A percentile compares a stretch with the other conserved stretches of the same genome.
These are phyloP conservation scores for Priceomyces carsonii DNA, from an alignment of 805 yeast genomes.

Conservation along the genomic window DNA sequence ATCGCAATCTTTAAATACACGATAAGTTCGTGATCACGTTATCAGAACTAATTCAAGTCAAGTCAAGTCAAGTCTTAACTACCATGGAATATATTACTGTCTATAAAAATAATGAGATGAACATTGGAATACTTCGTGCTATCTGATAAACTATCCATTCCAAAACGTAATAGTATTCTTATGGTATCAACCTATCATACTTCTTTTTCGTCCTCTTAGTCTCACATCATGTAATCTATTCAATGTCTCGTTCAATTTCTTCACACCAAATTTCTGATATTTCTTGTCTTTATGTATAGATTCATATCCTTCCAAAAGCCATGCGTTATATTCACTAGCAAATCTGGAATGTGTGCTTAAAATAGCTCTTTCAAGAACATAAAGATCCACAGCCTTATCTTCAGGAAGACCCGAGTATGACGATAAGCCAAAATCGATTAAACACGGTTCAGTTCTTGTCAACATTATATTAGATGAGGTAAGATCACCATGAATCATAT, in stretches of 20 bases:
- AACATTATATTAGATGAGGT: slow-evolving; percentile 86
- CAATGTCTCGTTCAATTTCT: slow-evolving; percentile 52
- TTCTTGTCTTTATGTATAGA: slow-evolving; percentile 32
- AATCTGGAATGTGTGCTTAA: slow-evolving; percentile 84
- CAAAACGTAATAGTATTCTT: not conserved
- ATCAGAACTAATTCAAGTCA: too few relatives aligned
- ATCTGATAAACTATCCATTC: too few relatives aligned
- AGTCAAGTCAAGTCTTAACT: too few relatives aligned
- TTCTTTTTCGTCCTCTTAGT: slow-evolving; percentile 90
- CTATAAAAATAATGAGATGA: too few relatives aligned
- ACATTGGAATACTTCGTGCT: too few relatives aligned
- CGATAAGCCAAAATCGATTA: slow-evolving; percentile 92
- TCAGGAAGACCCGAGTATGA: slow-evolving; percentile 74
- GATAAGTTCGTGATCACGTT: too few relatives aligned
- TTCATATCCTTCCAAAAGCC: slow-evolving; percentile 74
- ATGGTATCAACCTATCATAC: slow-evolving; percentile 72
- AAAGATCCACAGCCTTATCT: slow-evolving; percentile 96
- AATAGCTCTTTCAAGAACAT: slow-evolving; percentile 90
- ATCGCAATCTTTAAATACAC: too few relatives aligned
- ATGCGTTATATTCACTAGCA: slow-evolving; percentile 60
- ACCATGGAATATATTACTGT: too few relatives aligned
- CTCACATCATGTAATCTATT: slow-evolving; percentile 80
- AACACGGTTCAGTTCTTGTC: slow-evolving; percentile 43
- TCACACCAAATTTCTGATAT: slow-evolving; percentile 32
- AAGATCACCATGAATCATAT: slow-evolving; percentile 89